These are phyloP conservation scores for Candida albicans DNA, from an alignment of 1,139 yeast genomes.

Conservation along the genomic window DNA sequence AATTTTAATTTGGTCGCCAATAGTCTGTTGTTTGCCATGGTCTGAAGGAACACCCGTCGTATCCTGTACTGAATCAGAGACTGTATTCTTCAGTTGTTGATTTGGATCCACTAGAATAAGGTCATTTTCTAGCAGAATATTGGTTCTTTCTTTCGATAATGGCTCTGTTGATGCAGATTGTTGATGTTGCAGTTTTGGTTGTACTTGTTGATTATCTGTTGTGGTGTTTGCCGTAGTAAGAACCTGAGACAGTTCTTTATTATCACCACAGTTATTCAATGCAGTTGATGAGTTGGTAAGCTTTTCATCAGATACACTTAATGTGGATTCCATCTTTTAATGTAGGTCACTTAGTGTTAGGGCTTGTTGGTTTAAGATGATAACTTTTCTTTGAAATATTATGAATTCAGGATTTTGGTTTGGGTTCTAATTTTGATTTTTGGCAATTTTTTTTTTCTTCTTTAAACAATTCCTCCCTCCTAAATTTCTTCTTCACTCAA, in stretches of 20 bases:
- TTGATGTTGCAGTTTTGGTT: slow-evolving; percentile 1
- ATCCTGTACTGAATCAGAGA: not conserved
- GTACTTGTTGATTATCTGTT: slow-evolving; percentile 6
- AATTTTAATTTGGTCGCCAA: slow-evolving; percentile 30
- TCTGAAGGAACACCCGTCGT: not conserved
- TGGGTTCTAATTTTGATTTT: too few species aligned
- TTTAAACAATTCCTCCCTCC: too few species aligned
- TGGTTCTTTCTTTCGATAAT: too few species aligned
- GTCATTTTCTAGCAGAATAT: not conserved
- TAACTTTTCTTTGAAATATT: too few species aligned
- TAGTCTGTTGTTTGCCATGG: slow-evolving; percentile 10
- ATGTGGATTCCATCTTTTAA: not conserved
- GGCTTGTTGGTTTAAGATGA: too few species aligned
- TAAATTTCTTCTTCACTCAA: too few species aligned
- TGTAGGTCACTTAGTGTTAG: too few species aligned
- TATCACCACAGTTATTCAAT: not conserved
- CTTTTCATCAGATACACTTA: not conserved
- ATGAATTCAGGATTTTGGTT: too few species aligned
- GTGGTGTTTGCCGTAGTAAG: slow-evolving; percentile 8
- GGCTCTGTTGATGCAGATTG: too few species aligned
- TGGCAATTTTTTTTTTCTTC: too few species aligned
- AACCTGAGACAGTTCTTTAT: not conserved
- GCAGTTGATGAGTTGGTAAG: not conserved
- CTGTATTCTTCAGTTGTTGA: too few species aligned
- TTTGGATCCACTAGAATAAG: too few species aligned